Percentiles rank a stretch among this genome's conserved stretches.
Conservation (phyloP, 768 basidiomycete genomes). For the Tephrocybe rancida region DNA sequence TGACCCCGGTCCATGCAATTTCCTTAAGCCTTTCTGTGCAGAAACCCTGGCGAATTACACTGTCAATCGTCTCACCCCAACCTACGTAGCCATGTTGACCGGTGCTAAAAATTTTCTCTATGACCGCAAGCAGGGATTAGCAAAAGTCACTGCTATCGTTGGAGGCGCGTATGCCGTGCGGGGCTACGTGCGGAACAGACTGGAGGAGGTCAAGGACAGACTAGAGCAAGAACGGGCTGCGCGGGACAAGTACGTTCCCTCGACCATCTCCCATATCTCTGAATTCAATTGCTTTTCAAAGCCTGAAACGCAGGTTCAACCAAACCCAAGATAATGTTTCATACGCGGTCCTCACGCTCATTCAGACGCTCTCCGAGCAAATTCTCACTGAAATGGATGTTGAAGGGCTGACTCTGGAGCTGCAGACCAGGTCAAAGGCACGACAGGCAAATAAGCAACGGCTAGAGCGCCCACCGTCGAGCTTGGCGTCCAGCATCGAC, state of each 20-base stretch:
- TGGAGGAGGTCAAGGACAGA: constrained; percentile 68
- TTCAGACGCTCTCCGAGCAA: constrained; percentile 67
- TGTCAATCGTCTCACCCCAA: not conserved
- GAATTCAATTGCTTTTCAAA: constrained; percentile 28
- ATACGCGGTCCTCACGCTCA: constrained; percentile 71
- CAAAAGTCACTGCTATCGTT: constrained; percentile 50
- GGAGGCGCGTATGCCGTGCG: constrained; percentile 68
- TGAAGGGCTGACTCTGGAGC: constrained; percentile 63
- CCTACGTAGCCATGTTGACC: constrained; percentile 5
- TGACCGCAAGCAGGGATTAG: constrained; percentile 47
- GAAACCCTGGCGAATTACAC: not conserved
- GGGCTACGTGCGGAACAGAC: constrained; percentile 58
- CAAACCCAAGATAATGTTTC: constrained; percentile 78
- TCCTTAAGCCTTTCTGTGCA: not conserved
- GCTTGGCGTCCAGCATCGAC: constrained; percentile 38
- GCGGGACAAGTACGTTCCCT: constrained; percentile 62
- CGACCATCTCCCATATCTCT: not conserved
- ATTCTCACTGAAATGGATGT: constrained; percentile 78
- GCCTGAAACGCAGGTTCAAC: constrained; percentile 71
- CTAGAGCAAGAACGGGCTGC: constrained; percentile 64
- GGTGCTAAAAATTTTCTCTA: constrained; percentile 47
- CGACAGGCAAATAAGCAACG: constrained; percentile 12
- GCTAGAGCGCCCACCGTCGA: constrained; percentile 23
- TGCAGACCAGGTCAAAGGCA: constrained; percentile 39
- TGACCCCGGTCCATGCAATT: not conserved